Evolutionary conservation across 164 flowering plant species (phyloP), one percentile per base, ranked within the genome.

Genomic region (Vitis vinifera): DNA sequence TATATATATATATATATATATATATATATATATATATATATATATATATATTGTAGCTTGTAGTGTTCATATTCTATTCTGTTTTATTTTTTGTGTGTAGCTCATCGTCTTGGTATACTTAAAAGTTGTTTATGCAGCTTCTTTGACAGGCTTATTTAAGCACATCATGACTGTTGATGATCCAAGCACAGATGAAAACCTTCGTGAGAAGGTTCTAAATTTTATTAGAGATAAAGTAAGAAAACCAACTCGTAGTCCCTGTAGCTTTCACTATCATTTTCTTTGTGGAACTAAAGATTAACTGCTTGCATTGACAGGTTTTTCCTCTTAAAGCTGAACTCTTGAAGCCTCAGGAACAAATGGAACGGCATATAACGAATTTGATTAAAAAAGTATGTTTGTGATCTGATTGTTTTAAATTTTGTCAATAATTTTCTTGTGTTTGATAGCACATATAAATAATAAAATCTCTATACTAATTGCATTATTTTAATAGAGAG

Each of bases 291-390:
- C 66, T 62, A 65, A 55, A 62, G 50, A 57, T 12, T 59, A 56
- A 66, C 52, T 68, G 7, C n/a, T 62, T 58, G 15, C 27, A 30
- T 71, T 69, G 73, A 68, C 81, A 95, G 99, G 97, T 95, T 63
- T 95, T 95, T 76, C 97, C 99, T 62, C 79, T 90, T 23, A 91
- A 89, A 80, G 76, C 85, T 65, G 99, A 95, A 71, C 91, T 95
- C 65, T 73, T 95, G 75, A 93, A 83, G 85, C 99, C 98, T 65
- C 87, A 81, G 50, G 98, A 90, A 63, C 85, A 89, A 80, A 93
- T 95, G 98, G 99, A 95, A 81, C 86, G 97, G 63, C 97, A 91
- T 77, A 84, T 91, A 65, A 91, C 99, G 55, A 97, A 95, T 77
- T 77, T 95, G 74, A 90, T 95, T 56, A 95, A 95, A 76, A 91